These are phyloP conservation scores for Vanrija humicola DNA, from an alignment of 1,284 basidiomycete species.

Conservation along the genomic window DNA sequence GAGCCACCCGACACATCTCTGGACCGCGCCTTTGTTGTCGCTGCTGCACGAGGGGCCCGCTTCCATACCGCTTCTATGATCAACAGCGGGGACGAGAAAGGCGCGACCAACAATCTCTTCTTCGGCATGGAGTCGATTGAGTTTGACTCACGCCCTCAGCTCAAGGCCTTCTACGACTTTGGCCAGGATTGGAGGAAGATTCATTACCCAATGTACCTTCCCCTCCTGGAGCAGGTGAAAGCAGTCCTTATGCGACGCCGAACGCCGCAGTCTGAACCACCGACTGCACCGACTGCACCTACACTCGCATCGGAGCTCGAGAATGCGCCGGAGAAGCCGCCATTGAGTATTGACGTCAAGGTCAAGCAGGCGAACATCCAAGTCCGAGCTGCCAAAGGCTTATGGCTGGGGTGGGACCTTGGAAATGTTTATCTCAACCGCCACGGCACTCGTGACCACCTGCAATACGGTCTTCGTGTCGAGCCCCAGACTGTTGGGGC, in stretches of 20 bases:
- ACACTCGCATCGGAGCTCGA: background rate
- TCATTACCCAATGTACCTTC: slow-evolving; percentile 32
- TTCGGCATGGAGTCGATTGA: slow-evolving; percentile 23
- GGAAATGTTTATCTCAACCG: slow-evolving; percentile 29
- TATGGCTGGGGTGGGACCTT: slow-evolving; percentile 44
- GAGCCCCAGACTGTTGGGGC: slow-evolving; percentile 38
- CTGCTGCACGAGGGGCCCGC: background rate
- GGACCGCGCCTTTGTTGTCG: slow-evolving; percentile 8
- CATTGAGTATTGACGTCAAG: slow-evolving; percentile 23
- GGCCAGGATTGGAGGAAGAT: slow-evolving; percentile 32
- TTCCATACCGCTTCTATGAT: slow-evolving; percentile 1
- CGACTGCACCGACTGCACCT: background rate
- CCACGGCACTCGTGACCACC: slow-evolving; percentile 13
- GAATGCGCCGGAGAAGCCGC: background rate
- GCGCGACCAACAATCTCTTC: slow-evolving; percentile 6
- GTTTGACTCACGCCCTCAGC: slow-evolving; percentile 36
- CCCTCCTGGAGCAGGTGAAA: slow-evolving; percentile 17
- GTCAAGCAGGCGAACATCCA: slow-evolving; percentile 24
- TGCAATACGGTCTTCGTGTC: slow-evolving; percentile 30
- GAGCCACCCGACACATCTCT: background rate
- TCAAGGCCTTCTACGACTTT: slow-evolving; percentile 36
- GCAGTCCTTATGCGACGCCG: background rate
- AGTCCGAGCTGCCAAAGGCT: slow-evolving; percentile 32
- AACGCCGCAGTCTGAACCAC: no score
- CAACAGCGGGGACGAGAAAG: slow-evolving; percentile 2